Percentiles rank a stretch among this genome's conserved stretches.
Conservation (phyloP, 75 land plant species). For the Sequoiadendron giganteum region DNA sequence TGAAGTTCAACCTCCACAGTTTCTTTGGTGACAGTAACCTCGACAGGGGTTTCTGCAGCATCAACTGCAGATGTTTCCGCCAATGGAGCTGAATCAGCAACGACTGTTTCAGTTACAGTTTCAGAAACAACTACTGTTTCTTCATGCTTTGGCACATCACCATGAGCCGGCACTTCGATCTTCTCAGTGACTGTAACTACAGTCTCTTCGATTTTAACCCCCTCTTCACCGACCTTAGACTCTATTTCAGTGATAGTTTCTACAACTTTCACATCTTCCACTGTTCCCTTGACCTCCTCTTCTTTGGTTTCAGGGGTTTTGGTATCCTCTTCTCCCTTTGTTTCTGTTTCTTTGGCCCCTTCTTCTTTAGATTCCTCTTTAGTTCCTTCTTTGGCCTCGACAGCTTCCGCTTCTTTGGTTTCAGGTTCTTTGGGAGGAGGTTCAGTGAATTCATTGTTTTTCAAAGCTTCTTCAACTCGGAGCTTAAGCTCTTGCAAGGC, state of each 20-base stretch:
- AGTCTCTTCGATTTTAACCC: not conserved
- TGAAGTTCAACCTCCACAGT: conserved; percentile 16
- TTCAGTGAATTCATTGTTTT: conserved; percentile 36
- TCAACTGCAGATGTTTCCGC: conserved; percentile 11
- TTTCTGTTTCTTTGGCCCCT: conserved; percentile 16
- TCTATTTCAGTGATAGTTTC: not conserved
- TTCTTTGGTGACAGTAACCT: conserved; percentile 15
- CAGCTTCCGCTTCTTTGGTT: conserved; percentile 10
- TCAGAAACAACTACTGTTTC: conserved; percentile 10
- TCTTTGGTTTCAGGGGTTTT: conserved; percentile 5
- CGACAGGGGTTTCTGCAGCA: not conserved
- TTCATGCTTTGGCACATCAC: conserved; percentile 15
- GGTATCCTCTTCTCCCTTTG: conserved; percentile 1
- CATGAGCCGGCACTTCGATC: conserved; percentile 8
- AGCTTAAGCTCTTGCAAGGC: conserved; percentile 65
- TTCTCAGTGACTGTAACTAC: not conserved
- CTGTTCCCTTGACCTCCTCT: conserved; percentile 15
- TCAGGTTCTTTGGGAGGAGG: conserved; percentile 28
- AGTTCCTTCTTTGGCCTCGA: conserved; percentile 16
- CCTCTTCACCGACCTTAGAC: conserved; percentile 5
- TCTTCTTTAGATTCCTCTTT: conserved; percentile 18
- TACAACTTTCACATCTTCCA: conserved; percentile 17
- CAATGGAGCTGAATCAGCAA: not conserved
- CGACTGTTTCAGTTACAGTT: conserved; percentile 16
- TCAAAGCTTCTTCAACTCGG: conserved; percentile 51